These are phyloP conservation scores for Hypoxylon crocopeplum DNA, from an alignment of 495 filamentous ascomycete genomes.

Conservation along the genomic window DNA sequence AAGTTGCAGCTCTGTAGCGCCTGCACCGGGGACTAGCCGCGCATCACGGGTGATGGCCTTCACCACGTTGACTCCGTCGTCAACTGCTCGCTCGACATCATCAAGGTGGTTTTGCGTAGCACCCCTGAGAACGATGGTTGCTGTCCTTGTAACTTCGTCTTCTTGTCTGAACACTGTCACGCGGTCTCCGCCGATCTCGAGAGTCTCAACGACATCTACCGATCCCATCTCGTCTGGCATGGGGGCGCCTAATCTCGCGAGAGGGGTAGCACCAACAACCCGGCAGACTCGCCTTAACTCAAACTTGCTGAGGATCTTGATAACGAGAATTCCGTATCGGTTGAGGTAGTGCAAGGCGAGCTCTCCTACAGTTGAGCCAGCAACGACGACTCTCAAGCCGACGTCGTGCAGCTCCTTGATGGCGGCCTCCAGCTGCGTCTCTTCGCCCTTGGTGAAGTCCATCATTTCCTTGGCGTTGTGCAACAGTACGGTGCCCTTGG, in stretches of 20 bases:
- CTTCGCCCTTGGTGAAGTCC: slow-evolving; percentile 97
- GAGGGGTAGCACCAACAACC: slow-evolving; percentile 93
- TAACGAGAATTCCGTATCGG: slow-evolving; percentile 91
- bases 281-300: slow-evolving; percentile 92
- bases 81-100: slow-evolving; percentile 95
- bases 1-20: slow-evolving; percentile 94
- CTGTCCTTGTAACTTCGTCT: slow-evolving; percentile 87
- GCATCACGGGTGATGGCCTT: slow-evolving; percentile 97
- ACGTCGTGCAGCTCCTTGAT: slow-evolving; percentile 97
- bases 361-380: slow-evolving; percentile 90
- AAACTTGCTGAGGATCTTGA: slow-evolving; percentile 98
- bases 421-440: slow-evolving; percentile 83
- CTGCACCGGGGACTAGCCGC: slow-evolving; percentile 90
- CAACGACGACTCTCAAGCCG: slow-evolving; percentile 88
- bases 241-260: slow-evolving; percentile 93
- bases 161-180: slow-evolving; percentile 99
- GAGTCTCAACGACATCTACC: slow-evolving; percentile 94
- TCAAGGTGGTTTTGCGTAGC: slow-evolving; percentile 98
- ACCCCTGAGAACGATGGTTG: slow-evolving; percentile 92
- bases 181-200: slow-evolving; percentile 97
- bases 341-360: slow-evolving; percentile 97
- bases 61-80: slow-evolving; percentile 98
- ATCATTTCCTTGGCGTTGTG: slow-evolving; percentile 99
- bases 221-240: slow-evolving; percentile 99
- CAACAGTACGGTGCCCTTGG: slow-evolving; percentile 98